Evolutionary conservation across 106 monocot genomes (phyloP), one percentile per base, ranked within the genome.

Genomic region (Apostasia shenzhenica): DNA sequence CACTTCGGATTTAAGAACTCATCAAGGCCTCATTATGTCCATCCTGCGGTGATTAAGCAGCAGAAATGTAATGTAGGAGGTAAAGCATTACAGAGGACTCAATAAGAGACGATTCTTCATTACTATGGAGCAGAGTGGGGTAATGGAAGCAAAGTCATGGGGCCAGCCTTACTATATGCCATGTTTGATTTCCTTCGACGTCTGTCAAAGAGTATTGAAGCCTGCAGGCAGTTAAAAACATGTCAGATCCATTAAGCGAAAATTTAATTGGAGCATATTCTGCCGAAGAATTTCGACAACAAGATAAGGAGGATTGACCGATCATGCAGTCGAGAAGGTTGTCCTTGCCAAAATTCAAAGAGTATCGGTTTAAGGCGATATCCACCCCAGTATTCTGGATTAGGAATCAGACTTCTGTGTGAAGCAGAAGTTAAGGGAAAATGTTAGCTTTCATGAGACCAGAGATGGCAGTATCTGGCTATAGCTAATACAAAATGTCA

Each of bases 321-420:
- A 70, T 97, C 95, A 79, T 97, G 95, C 11, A 97, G 82, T 61
- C 95, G 95, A 77, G 89, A 92, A 62, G 89, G 76, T 55, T 97
- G 97, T 52, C 97, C 97, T 78, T 97, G 92, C 97, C 92, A 92
- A 61, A 97, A 97, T 70, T 97, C 97, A 55, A 89, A 70, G n/a
- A 72, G 78, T 5, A 14, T 77, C 70, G 92, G 97, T 42, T 58
- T 85, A 52, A 97, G 85, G 73, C 86, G 81, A 73, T 92, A 92
- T 41, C 97, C 97, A 75, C 97, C 92, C 97, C 97, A 97, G 77
- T 87, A 85, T 44, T 87, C 92, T 44, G 92, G 92, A 69, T 89
- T 92, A 14, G 89, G 97, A 69, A 92, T 87, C 71, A 75, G 37
- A 60, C 81, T 89, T 60, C 92, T 97, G 77, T 11, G 66, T 2